Conservation (phyloP, 2,329 filamentous ascomycete species). For the Cadophora malorum region DNA sequence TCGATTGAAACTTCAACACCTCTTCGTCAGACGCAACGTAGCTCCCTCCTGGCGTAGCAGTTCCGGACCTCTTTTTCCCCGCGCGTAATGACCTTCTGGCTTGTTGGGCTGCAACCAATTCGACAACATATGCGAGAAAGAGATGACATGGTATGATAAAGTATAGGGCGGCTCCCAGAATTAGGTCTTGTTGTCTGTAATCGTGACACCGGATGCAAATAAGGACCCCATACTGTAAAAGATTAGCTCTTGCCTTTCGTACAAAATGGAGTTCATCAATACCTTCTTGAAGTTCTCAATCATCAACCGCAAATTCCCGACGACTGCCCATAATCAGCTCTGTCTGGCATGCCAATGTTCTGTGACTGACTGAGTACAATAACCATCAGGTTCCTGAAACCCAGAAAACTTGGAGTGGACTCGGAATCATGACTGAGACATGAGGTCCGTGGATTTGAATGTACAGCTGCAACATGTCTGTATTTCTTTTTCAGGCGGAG, state of each 20-base stretch:
- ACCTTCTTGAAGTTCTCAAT: constrained; percentile 98
- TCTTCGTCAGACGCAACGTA: constrained; percentile 49
- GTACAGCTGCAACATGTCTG: constrained; percentile 88
- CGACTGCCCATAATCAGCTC: constrained; percentile 60
- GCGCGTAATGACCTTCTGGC: constrained; percentile 72
- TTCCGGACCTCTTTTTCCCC: constrained; percentile 49
- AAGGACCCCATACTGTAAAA: constrained; percentile 79
- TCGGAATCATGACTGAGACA: constrained; percentile 85
- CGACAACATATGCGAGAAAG: constrained; percentile 88
- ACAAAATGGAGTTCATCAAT: constrained; percentile 26
- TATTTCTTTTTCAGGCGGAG: constrained; percentile 68
- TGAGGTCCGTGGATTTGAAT: constrained; percentile 74
- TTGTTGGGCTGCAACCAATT: constrained; percentile 80
- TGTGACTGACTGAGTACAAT: constrained; percentile 76
- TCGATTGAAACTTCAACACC: constrained; percentile 70
- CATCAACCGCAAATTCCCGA: constrained; percentile 90
- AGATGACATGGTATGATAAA: constrained; percentile 89
- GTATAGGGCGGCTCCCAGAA: constrained; percentile 79
- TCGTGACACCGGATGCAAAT: constrained; percentile 92
- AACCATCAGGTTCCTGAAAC: constrained; percentile 96
- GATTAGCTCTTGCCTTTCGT: constrained; percentile 28
- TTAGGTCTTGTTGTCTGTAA: constrained; percentile 78
- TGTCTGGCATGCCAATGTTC: neutral
- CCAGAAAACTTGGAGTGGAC: constrained; percentile 81
- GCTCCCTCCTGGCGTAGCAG: constrained; percentile 44